Evolutionary conservation across 139 green algal species (phyloP), one percentile per base, ranked within the genome.

Genomic region (Chara braunii): DNA sequence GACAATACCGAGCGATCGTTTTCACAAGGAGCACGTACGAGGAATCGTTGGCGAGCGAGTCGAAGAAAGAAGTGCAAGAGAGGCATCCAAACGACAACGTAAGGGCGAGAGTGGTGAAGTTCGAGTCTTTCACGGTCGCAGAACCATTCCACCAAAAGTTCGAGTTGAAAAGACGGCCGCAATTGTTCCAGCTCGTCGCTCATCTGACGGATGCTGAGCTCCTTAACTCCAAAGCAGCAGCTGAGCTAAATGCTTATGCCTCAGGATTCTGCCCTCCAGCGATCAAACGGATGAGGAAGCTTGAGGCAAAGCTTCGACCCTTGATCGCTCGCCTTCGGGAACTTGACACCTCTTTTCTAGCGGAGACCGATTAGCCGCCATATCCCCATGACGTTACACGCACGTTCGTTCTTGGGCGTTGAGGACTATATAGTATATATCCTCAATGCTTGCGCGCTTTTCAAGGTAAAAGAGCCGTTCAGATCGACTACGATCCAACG

Each of bases 401-500:
- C n/a, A n/a, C n/a, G n/a, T n/a, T n/a, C n/a, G n/a, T n/a, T n/a
- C n/a, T n/a, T n/a, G n/a, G n/a, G n/a, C n/a, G n/a, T n/a, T n/a
- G n/a, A n/a, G n/a, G n/a, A n/a, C n/a, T n/a, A n/a, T n/a, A n/a
- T n/a, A n/a, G n/a, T n/a, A n/a, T n/a, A n/a, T n/a, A n/a, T n/a
- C n/a, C n/a, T n/a, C n/a, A n/a, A n/a, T n/a, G n/a, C n/a, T n/a
- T n/a, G n/a, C n/a, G n/a, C n/a, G n/a, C n/a, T n/a, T n/a, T n/a
- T n/a, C n/a, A n/a, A n/a, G n/a, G n/a, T n/a, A n/a, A n/a, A n/a
- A n/a, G n/a, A n/a, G 40, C 40, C 40, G 40, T 48, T 18, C 53
- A 34, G 12, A 48, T 83, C 22, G 73, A 63, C 40, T 86, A 72
- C 56, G 81, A 86, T 50, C 72, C 75, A 2, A n/a, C 59, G 0